Percentiles rank a stretch among this genome's conserved stretches.
Conservation (phyloP, 2,329 filamentous ascomycete species). For the Leptographium lundbergii region DNA sequence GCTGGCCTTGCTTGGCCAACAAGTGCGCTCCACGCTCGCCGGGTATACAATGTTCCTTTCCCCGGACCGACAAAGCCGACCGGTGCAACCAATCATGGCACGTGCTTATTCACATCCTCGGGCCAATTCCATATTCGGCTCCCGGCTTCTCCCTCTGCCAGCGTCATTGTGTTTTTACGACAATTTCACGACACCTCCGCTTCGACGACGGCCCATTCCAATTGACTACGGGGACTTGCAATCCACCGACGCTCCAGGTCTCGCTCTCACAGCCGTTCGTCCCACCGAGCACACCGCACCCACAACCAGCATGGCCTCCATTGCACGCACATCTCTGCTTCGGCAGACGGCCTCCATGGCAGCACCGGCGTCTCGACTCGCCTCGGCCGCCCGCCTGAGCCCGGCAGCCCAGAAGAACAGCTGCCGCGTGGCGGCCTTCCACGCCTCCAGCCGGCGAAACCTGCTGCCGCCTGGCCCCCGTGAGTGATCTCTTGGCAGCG, state of each 20-base stretch:
- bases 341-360: conserved; percentile 36
- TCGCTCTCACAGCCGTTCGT: not conserved
- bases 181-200: not conserved
- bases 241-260: not conserved
- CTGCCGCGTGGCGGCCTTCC: conserved; percentile 65
- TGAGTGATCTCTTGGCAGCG: conserved; percentile 34
- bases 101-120: conserved; percentile 14
- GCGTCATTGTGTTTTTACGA: not conserved
- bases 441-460: conserved; percentile 62
- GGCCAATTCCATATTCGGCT: conserved; percentile 7
- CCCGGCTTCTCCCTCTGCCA: conserved; percentile 9
- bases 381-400: conserved; percentile 9
- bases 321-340: conserved; percentile 41
- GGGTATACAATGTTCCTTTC: not conserved
- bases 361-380: conserved; percentile 18
- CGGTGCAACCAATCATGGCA: conserved; percentile 9
- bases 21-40: no score
- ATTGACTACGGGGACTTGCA: no score
- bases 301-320: conserved; percentile 35
- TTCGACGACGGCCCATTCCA: not conserved
- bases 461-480: conserved; percentile 78
- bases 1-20: not conserved
- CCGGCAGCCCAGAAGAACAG: conserved; percentile 21
- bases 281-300: not conserved
- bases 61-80: not conserved